Conservation (phyloP, 2,329 filamentous ascomycete species). For the Diaporthe nobilis region DNA sequence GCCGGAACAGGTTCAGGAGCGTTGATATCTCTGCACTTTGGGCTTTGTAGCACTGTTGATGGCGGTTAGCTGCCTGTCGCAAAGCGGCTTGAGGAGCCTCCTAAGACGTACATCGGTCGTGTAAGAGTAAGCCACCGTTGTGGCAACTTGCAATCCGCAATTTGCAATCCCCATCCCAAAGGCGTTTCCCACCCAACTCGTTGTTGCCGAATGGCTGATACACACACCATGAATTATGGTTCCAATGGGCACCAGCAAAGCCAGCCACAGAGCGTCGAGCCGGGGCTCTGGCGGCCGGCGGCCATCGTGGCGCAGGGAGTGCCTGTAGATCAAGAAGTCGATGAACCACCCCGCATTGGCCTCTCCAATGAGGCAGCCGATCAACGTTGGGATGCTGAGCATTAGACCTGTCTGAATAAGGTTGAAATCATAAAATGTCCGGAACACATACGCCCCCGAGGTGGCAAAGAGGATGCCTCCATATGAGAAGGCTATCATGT, state of each 20-base stretch:
- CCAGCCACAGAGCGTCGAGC: conserved; percentile 51
- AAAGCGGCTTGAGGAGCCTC: no score
- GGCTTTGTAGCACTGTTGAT: conserved; percentile 50
- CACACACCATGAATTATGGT: conserved; percentile 47
- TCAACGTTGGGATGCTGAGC: conserved; percentile 45
- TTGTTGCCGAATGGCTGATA: conserved; percentile 49
- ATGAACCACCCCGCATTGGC: conserved; percentile 47
- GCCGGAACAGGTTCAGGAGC: conserved; percentile 52
- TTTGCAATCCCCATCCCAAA: conserved; percentile 54
- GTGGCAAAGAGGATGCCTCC: conserved; percentile 47
- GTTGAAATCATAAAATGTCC: conserved; percentile 46
- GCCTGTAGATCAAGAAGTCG: conserved; percentile 48
- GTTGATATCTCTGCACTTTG: conserved; percentile 53
- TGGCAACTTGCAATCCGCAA: conserved; percentile 53
- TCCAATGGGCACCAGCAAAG: conserved; percentile 46
- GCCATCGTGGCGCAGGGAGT: conserved; percentile 48
- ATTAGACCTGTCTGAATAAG: conserved; percentile 46
- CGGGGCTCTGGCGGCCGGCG: conserved; percentile 50
- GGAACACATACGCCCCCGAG: conserved; percentile 45
- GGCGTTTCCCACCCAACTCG: conserved; percentile 51
- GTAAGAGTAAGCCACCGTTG: conserved; percentile 53
- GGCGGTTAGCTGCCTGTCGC: neutral
- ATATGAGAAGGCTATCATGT: conserved; percentile 47
- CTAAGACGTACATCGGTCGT: conserved; percentile 47
- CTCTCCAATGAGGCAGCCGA: conserved; percentile 48